Evolutionary conservation across 148 eudicot genomes (phyloP), one percentile per base, ranked within the genome.

Genomic region (Chenopodium formosanum): DNA sequence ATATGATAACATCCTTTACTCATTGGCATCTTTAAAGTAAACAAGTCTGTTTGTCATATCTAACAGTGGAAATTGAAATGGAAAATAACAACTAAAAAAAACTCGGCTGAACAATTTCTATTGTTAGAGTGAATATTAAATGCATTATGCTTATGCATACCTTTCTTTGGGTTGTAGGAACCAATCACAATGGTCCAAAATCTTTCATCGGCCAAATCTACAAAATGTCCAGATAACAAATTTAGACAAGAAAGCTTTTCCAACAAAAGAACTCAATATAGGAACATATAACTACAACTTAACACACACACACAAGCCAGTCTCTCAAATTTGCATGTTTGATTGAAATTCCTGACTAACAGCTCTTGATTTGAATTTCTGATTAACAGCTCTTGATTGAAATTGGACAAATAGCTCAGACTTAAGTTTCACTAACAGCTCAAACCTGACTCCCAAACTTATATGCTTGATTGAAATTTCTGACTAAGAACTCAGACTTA

Each of bases 151-250:
- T 50, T 25, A 68, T 34, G 65, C 68, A 58, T 34, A 76, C 77
- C 83, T 80, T 76, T 7, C 2, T 70, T 46, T 23, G 14, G 8
- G 60, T 47, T 31, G 52, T 32, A 20, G 20, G 32, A 40, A 63
- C 32, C 60, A 20, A 70, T 84, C 84, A 85, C 69, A 89, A 53
- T 40, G 83, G 86, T 83, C 89, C 89, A 82, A 86, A 88, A 83
- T 79, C 81, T 75, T 85, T 84, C n/a, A 80, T 72, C 9, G 92
- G 94, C 90, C 85, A 91, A 52, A 89, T 75, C 93, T 91, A 78
- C 48, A 84, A 27, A 70, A 52, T 22, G 31, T 80, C 1, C 7
- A 16, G 14, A 64, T 13, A 75, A 65, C 74, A 81, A 67, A 48
- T 47, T 27, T 1, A 75, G 72, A 62, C 44, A 40, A 40, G 44